A percentile compares a stretch with the other conserved stretches of the same genome.
phyloP scores from a whole-genome alignment of 2,329 filamentous ascomycete genomes.

The Colletotrichum chlorophyti region DNA sequence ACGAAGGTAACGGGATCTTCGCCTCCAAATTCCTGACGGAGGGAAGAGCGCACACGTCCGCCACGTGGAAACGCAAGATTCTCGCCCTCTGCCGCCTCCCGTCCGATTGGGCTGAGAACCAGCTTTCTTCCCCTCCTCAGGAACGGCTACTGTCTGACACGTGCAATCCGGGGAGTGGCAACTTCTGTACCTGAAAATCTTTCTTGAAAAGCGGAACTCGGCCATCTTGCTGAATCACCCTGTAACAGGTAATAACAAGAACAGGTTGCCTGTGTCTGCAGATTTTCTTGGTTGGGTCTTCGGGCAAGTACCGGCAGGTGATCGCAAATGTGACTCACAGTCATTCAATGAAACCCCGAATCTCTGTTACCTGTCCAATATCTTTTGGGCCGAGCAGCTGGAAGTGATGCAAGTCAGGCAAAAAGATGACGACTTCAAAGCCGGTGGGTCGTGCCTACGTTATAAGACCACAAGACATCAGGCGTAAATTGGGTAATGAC shows the following conservation, averaged over 20 bases:
- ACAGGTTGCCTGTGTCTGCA: too few species aligned
- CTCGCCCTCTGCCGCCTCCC: neutral
- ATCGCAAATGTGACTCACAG: conserved; percentile 1
- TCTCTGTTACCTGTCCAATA: too few species aligned
- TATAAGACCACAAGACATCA: too few species aligned
- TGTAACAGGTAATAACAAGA: too few species aligned
- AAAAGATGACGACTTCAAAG: too few species aligned
- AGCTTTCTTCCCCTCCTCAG: neutral
- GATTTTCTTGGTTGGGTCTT: neutral
- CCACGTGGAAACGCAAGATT: conserved; percentile 3
- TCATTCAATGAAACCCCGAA: too few species aligned
- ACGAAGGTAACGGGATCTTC: neutral
- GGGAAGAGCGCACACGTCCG: neutral
- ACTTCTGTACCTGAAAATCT: conserved; percentile 9
- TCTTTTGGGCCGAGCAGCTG: too few species aligned
- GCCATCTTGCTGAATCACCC: too few species aligned
- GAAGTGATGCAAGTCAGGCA: too few species aligned
- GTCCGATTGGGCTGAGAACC: conserved; percentile 6
- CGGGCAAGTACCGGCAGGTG: conserved; percentile 10
- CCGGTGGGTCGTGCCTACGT: too few species aligned
- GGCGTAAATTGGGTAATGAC: too few species aligned
- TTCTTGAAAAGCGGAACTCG: too few species aligned
- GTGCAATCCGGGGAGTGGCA: neutral
- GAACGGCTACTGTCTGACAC: neutral
- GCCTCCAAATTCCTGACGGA: neutral